Conservation (phyloP, 2,329 filamentous ascomycete species). For the Paecilomyces fulvus region DNA sequence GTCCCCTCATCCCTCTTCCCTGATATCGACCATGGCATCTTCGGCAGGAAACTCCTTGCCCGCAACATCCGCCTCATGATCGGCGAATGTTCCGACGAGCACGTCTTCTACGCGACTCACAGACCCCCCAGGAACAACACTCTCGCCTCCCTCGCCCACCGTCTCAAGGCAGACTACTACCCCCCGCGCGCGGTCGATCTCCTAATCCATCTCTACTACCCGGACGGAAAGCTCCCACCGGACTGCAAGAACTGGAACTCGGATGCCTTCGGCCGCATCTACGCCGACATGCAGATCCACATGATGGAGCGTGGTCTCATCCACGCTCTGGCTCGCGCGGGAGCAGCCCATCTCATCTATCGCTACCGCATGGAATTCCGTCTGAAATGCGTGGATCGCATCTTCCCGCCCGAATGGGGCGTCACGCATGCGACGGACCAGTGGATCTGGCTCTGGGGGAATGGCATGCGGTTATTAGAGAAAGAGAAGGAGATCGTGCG, state of each 20-base stretch:
- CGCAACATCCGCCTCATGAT: constrained; percentile 43
- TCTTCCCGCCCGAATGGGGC: constrained; percentile 40
- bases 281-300: constrained; percentile 51
- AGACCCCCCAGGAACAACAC: constrained; percentile 36
- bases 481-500: constrained; percentile 38
- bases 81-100: constrained; percentile 49
- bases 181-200: constrained; percentile 29
- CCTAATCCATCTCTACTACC: constrained; percentile 40
- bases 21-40: constrained; percentile 41
- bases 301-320: constrained; percentile 45
- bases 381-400: constrained; percentile 37
- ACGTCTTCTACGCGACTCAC: constrained; percentile 44
- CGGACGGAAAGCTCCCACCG: constrained; percentile 27
- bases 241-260: constrained; percentile 37
- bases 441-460: constrained; percentile 50
- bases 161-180: constrained; percentile 48
- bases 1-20: constrained; percentile 36
- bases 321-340: constrained; percentile 34
- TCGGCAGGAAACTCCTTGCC: constrained; percentile 36
- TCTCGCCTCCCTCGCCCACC: constrained; percentile 33
- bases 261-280: constrained; percentile 46
- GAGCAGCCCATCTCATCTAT: constrained; percentile 38
- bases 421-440: constrained; percentile 49
- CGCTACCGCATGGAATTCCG: constrained; percentile 50
- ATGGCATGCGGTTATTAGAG: constrained; percentile 31